Evolutionary conservation across 2,329 filamentous ascomycete species (phyloP), one percentile per base, ranked within the genome.

Genomic region (Fusarium siculi): DNA sequence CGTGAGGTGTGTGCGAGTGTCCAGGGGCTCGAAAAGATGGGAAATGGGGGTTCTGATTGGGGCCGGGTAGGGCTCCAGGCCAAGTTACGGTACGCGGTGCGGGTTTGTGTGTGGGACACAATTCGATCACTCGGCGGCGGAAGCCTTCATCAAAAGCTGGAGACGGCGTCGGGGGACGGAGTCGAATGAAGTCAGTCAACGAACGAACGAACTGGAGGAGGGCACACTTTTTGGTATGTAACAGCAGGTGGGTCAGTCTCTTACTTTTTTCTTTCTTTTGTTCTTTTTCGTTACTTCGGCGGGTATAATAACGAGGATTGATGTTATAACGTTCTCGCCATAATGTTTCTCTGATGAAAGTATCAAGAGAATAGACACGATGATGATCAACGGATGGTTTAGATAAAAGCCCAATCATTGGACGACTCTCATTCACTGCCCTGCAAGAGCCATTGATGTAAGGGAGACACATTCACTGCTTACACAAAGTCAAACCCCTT

Each of bases 31-130:
- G 52, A 70, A 70, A 62, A 70, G 70, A 70, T 73, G 64, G 55
- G 58, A 66, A 52, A 63, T 62, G 56, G 49, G 44, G 62, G 42
- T 42, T 68, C 60, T 77, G 75, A 77, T 77, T 77, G 75, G 75
- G 66, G 55, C 69, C 63, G 70, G 62, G 56, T 76, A 77, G 75
- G 75, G 75, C 73, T 77, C 66, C 68, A 59, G 62, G 59, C 25
- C 59, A 42, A 53, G 62, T 50, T 50, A 50, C 46, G 46, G 28
- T 63, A 34, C 34, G 39, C 58, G 62, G 59, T 39, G 60, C 63
- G 58, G 70, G 66, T 54, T 74, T 52, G 52, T 66, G 56, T 68
- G 74, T 76, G 74, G 74, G 74, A 76, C 74, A 55, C 62, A 63
- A 62, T 65, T 74, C 72, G 65, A 61, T 62, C 66, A 53, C 57